Percentiles rank a stretch among this genome's conserved stretches.
Conservation (phyloP, 805 yeast genomes). For the Ogataea zsoltii region DNA sequence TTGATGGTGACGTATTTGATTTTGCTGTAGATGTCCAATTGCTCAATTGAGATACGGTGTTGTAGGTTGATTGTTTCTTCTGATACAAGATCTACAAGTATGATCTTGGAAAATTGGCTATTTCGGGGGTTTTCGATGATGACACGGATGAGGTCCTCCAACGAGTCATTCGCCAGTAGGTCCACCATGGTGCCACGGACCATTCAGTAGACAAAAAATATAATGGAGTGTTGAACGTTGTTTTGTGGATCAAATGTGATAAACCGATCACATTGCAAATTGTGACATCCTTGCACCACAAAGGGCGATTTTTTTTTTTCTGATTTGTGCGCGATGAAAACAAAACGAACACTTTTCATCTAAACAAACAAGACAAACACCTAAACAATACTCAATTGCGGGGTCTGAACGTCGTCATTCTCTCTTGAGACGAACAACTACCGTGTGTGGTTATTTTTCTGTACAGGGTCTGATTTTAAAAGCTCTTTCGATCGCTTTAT, state of each 20-base stretch:
- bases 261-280: background rate
- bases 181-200: conserved; percentile 3
- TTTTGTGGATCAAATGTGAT: too few species aligned
- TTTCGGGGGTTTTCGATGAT: background rate
- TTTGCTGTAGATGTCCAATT: conserved; percentile 6
- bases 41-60: conserved; percentile 9
- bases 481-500: background rate
- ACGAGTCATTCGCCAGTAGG: conserved; percentile 5
- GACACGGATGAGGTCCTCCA: conserved; percentile 1
- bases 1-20: conserved; percentile 9
- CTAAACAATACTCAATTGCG: too few species aligned
- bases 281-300: conserved; percentile 1
- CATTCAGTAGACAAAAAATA: background rate
- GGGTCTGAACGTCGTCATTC: background rate
- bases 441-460: background rate
- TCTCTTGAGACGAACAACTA: background rate
- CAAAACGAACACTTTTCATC: conserved; percentile 3
- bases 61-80: conserved; percentile 3
- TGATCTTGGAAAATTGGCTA: background rate
- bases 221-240: too few species aligned
- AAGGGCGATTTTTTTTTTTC: background rate
- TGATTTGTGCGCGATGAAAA: conserved; percentile 2
- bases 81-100: conserved; percentile 9
- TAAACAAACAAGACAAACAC: conserved; percentile 1
- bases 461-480: too few species aligned